A percentile compares a stretch with the other conserved stretches of the same genome.
These are phyloP conservation scores for Globisporangium paddicum DNA, from an alignment of 352 stramenopile genomes.

Conservation along the genomic window DNA sequence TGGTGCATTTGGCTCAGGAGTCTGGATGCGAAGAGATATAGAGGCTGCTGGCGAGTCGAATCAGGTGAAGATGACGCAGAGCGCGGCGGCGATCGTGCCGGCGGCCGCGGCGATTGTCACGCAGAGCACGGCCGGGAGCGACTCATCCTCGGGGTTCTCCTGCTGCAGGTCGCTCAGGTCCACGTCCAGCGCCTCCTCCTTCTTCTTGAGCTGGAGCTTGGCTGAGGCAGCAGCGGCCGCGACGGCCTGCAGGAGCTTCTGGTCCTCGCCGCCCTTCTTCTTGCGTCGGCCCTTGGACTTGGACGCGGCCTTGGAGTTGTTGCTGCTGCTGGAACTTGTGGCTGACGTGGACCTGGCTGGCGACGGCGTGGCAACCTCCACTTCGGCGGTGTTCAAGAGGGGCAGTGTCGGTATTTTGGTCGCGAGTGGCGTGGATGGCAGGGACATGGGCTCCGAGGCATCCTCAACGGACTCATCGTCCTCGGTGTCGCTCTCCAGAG, in stretches of 20 bases:
- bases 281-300: constrained; percentile 30
- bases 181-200: neutral
- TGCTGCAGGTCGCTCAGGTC: constrained; percentile 5
- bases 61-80: constrained; percentile 63
- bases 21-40: neutral
- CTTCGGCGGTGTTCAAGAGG: constrained; percentile 8
- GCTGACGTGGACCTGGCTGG: neutral
- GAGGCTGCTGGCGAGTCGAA: neutral
- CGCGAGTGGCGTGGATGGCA: neutral
- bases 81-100: constrained; percentile 47
- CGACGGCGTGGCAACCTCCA: constrained; percentile 3
- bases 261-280: constrained; percentile 31
- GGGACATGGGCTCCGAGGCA: neutral
- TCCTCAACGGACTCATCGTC: constrained; percentile 48
- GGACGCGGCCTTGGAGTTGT: constrained; percentile 2
- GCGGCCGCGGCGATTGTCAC: constrained; percentile 53
- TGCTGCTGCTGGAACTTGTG: neutral
- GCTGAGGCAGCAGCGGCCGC: neutral
- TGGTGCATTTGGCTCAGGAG: neutral
- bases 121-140: constrained; percentile 33
- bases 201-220: constrained; percentile 11
- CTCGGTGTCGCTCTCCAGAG: constrained; percentile 53
- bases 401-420: constrained; percentile 7
- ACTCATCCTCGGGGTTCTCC: constrained; percentile 20
- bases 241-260: constrained; percentile 7